A percentile compares a stretch with the other conserved stretches of the same genome.
These are phyloP conservation scores for Allomyces macrogynus DNA, from an alignment of 192 early-diverging fungal genomes.

Conservation along the genomic window DNA sequence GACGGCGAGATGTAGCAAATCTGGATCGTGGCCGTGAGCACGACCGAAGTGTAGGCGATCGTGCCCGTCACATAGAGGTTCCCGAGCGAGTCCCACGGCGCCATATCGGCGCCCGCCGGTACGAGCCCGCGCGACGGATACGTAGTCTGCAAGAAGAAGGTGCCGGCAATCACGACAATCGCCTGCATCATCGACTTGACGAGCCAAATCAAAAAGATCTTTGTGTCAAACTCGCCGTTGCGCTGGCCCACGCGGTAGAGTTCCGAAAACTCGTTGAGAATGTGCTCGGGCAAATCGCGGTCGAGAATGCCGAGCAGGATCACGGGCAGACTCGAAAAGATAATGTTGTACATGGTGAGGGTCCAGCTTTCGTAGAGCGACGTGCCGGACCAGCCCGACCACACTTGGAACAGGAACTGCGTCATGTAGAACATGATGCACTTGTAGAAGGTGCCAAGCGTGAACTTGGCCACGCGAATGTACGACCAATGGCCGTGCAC, in stretches of 20 bases:
- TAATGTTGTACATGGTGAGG: slow-evolving; percentile 61
- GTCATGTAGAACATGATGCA: slow-evolving; percentile 58
- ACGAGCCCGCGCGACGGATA: not conserved
- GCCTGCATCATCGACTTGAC: slow-evolving; percentile 30
- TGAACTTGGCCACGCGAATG: slow-evolving; percentile 54
- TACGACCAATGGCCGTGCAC: slow-evolving; percentile 83
- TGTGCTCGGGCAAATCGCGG: slow-evolving; percentile 47
- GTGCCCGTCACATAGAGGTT: not conserved
- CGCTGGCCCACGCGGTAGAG: slow-evolving; percentile 42
- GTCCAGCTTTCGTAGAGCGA: slow-evolving; percentile 57
- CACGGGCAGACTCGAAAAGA: slow-evolving; percentile 62
- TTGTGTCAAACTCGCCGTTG: slow-evolving; percentile 30
- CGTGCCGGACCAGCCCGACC: slow-evolving; percentile 53
- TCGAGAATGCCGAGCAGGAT: slow-evolving; percentile 66
- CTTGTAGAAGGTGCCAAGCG: slow-evolving; percentile 76
- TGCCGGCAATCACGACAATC: not conserved
- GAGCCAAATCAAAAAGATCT: slow-evolving; percentile 30
- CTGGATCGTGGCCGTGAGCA: not conserved
- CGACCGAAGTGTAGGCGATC: not conserved
- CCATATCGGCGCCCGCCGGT: not conserved
- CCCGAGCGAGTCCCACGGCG: not conserved
- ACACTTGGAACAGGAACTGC: slow-evolving; percentile 55
- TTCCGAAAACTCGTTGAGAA: slow-evolving; percentile 43
- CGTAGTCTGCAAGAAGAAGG: not conserved
- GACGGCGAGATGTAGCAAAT: not conserved